Conservation (phyloP, 1,139 yeast species). For the Suhomyces ambrosiae region DNA sequence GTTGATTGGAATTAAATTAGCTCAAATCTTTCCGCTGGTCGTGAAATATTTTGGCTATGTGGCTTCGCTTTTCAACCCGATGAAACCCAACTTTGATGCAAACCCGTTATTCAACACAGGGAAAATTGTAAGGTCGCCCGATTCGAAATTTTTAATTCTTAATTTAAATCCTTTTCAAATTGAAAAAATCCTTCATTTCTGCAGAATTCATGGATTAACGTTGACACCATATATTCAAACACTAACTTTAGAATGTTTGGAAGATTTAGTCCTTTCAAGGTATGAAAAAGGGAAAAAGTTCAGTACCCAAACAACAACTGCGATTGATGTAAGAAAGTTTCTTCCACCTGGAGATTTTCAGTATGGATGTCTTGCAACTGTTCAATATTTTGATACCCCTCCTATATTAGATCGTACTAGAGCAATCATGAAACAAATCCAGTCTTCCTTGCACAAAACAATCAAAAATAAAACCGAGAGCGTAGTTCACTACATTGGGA, state of each 20-base stretch:
- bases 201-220: conserved; percentile 11
- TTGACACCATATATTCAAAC: conserved; percentile 16
- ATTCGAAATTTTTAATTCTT: conserved; percentile 12
- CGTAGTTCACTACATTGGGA: background rate
- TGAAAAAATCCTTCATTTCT: conserved; percentile 6
- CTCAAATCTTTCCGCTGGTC: background rate
- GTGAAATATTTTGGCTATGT: background rate
- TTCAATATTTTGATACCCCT: conserved; percentile 18
- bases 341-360: conserved; percentile 14
- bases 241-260: conserved; percentile 12
- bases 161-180: conserved; percentile 10
- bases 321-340: conserved; percentile 17
- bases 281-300: conserved; percentile 4
- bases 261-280: conserved; percentile 4
- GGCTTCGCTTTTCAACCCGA: background rate
- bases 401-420: conserved; percentile 14
- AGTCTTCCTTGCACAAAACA: background rate
- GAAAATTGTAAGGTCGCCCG: conserved; percentile 1
- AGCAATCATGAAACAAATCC: conserved; percentile 1
- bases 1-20: background rate
- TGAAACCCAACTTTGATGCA: background rate
- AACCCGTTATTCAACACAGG: conserved; percentile 6
- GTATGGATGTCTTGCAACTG: conserved; percentile 25
- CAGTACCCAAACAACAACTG: conserved; percentile 14
- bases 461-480: background rate